phyloP scores from a whole-genome alignment of 2,329 filamentous ascomycete genomes.

The Epicoccum nigrum region DNA sequence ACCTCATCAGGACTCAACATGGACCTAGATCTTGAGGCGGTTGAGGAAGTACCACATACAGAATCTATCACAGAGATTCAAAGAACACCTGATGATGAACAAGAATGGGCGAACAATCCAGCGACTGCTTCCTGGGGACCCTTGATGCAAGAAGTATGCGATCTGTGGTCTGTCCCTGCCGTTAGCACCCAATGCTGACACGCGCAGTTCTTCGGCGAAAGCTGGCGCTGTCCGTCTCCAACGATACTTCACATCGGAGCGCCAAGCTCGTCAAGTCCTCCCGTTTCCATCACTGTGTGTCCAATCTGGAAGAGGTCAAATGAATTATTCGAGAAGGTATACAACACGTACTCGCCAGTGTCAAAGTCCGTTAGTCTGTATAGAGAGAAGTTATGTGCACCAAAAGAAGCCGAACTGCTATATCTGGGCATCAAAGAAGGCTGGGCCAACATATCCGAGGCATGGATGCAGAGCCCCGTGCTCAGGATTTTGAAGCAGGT shows the following conservation, averaged over 20 bases:
- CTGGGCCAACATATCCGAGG: slow-evolving; percentile 30
- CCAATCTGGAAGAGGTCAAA: slow-evolving; percentile 40
- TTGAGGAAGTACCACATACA: slow-evolving; percentile 20
- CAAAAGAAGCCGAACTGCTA: slow-evolving; percentile 36
- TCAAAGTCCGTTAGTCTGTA: slow-evolving; percentile 12
- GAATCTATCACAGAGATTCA: slow-evolving; percentile 13
- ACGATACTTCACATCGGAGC: slow-evolving; percentile 39
- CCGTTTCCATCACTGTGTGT: slow-evolving; percentile 20
- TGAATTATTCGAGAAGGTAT: slow-evolving; percentile 40
- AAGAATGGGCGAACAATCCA: slow-evolving; percentile 26
- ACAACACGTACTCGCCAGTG: slow-evolving; percentile 20
- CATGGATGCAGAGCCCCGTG: slow-evolving; percentile 40
- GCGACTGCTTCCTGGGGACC: slow-evolving; percentile 37
- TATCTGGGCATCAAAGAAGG: slow-evolving; percentile 40
- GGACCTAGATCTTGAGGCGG: slow-evolving; percentile 22
- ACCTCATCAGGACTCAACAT: slow-evolving; percentile 13
- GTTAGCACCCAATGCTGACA: slow-evolving; percentile 4
- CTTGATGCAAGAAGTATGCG: slow-evolving; percentile 34
- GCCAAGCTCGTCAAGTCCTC: slow-evolving; percentile 9
- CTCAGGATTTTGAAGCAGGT: slow-evolving; percentile 38
- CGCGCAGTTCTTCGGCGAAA: slow-evolving; percentile 37
- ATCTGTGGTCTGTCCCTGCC: neutral
- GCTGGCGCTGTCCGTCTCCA: slow-evolving; percentile 38
- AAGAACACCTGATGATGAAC: slow-evolving; percentile 19
- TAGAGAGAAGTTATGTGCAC: slow-evolving; percentile 11